A percentile compares a stretch with the other conserved stretches of the same genome.
Conservation (phyloP, 192 early-diverging fungal genomes). For the Backusella luteola region DNA sequence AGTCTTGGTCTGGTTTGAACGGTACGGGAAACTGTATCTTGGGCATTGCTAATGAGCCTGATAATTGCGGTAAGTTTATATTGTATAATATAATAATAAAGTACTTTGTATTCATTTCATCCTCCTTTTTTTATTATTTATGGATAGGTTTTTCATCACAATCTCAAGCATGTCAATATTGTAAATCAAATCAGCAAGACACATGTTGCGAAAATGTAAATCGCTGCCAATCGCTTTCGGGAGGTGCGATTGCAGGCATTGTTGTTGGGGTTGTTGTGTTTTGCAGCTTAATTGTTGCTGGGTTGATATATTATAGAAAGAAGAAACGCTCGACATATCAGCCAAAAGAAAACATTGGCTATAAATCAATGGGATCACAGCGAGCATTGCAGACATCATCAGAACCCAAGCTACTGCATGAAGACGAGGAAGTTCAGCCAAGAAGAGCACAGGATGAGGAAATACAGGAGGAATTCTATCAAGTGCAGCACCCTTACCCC, state of each 20-base stretch:
- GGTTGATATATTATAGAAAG: neutral
- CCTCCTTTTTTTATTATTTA: neutral
- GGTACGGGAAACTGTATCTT: slow-evolving; percentile 26
- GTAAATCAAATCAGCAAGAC: slow-evolving; percentile 16
- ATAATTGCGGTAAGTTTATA: slow-evolving; percentile 30
- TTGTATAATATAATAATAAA: neutral
- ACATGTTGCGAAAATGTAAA: slow-evolving; percentile 24
- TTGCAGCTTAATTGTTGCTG: neutral
- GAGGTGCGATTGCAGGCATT: slow-evolving; percentile 31
- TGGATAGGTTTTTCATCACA: slow-evolving; percentile 8
- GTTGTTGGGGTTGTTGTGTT: slow-evolving; percentile 19
- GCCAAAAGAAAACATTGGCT: neutral
- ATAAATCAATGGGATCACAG: slow-evolving; percentile 13
- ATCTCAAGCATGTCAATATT: slow-evolving; percentile 20
- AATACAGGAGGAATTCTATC: slow-evolving; percentile 27
- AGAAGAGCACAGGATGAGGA: neutral
- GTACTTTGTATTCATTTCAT: neutral
- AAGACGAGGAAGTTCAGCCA: neutral
- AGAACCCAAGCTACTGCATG: neutral
- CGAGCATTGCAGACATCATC: neutral
- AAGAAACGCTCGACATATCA: neutral
- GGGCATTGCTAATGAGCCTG: slow-evolving; percentile 29
- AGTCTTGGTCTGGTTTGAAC: slow-evolving; percentile 28
- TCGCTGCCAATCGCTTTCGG: neutral
- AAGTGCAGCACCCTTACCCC: slow-evolving; percentile 53